Conservation (phyloP, 179 eudicot species). For the Vitellaria paradoxa region DNA sequence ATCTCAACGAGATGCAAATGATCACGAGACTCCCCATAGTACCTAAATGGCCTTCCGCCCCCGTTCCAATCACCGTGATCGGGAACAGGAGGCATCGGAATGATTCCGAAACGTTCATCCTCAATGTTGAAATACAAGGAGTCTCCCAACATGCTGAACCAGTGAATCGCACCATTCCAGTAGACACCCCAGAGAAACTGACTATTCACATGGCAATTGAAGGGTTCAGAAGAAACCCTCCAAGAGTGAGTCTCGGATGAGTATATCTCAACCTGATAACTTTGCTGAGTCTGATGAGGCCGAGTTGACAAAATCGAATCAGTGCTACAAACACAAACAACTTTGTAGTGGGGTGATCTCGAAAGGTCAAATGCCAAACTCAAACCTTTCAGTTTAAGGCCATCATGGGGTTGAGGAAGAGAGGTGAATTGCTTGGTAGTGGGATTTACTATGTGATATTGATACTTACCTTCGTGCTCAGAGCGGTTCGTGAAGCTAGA, state of each 20-base stretch:
- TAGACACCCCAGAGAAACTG: not conserved
- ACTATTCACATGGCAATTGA: too few relatives aligned
- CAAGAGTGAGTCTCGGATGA: constrained; percentile 16
- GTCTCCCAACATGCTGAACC: constrained; percentile 4
- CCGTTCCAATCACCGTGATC: not conserved
- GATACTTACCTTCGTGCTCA: not conserved
- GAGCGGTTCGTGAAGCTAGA: not conserved
- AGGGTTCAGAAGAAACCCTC: not conserved
- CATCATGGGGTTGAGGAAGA: constrained; percentile 15
- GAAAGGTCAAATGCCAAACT: constrained; percentile 23
- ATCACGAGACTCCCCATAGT: constrained; percentile 8
- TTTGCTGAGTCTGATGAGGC: not conserved
- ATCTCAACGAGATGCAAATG: constrained; percentile 17
- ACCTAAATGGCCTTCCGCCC: not conserved
- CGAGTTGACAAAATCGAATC: not conserved
- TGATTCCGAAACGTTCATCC: constrained; percentile 7
- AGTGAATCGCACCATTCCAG: constrained; percentile 19
- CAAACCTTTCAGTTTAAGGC: not conserved
- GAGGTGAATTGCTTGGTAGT: constrained; percentile 20
- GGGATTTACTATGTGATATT: constrained; percentile 28
- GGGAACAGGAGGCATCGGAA: constrained; percentile 5
- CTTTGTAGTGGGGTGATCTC: constrained; percentile 22
- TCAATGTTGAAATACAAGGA: constrained; percentile 13
- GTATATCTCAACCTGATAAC: constrained; percentile 16
- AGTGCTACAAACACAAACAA: constrained; percentile 11